Evolutionary conservation across 1,284 basidiomycete genomes (phyloP), one percentile per base, ranked within the genome.

Genomic region (Pterulicium gracile): DNA sequence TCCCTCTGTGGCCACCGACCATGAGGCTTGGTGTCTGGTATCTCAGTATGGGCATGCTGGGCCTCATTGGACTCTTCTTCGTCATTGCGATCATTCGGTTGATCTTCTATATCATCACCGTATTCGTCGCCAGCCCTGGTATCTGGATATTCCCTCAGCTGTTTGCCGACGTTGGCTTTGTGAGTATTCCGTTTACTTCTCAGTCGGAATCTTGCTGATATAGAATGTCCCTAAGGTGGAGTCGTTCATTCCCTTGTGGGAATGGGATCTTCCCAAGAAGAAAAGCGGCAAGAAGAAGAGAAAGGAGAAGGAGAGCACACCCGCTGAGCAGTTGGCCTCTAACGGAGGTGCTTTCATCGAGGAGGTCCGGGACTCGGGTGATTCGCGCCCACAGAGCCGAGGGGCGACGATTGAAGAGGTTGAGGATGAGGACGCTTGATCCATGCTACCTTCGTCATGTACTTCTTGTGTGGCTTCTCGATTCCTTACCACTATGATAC

Each of bases 91-190:
- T 99, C 54, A 72, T 98, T 51, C 77, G 96, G 42, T 72, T 98
- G 51, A 89, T 99, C 57, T 86, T 98, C 64, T 98, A 93, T 69
- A 77, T 93, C 61, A 79, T 95, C 58, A 94, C 95, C n/a, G 65
- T 94, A 54, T 67, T 98, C 54, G 79, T 81, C 43, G 81, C 80
- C 22, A 80, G 83, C 49, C 92, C 92, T 14, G 96, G 95, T 24
- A 96, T 98, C 50, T 99, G 95, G 95, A 87, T 98, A 69, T 99
- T 98, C 74, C 95, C 96, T 0, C 90, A 97, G 61, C 69, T 99
- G 42, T 98, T 98, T 57, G 95, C 95, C 24, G 95, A 98, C 60
- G 96, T 98, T 48, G 95, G 96, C 62, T 96, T 98, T 61, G 95
- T 98, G 59, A 68, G 93, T 82, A 41, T 7, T 20, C 43, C 4